Base-by-base conservation (phyloP, 495 filamentous ascomycete species). In the Hypoxylon fragiforme region DNA sequence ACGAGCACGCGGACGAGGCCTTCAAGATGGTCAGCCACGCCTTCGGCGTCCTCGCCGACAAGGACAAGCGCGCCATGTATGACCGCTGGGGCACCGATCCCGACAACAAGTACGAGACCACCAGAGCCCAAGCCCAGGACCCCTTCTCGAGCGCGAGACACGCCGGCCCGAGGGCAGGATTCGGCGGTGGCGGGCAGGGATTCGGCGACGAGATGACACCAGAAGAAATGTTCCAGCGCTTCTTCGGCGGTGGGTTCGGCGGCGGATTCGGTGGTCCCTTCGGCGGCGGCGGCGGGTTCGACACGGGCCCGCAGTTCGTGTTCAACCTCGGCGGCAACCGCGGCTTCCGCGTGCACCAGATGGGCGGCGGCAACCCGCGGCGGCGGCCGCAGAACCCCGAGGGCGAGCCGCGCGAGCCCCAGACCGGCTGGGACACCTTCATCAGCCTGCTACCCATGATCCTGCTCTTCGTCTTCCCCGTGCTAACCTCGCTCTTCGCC, bases 21-120 rank as follows among this genome's bases (percentile, higher is more conserved):
- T 98, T 98, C 72, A 97, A 97, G 73, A 92, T 95, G 88, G 90
- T 98, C 2, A 86, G 90, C 44, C 83, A 90, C 51, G 94, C 94
- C 22, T 97, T 97, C 73, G 88, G 94, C 68, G 83, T 97, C 34
- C 81, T 98, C 37, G 94, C 90, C 39, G 94, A 98, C 71, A 79
- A 87, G 61, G 91, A 97, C 47, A 97, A 98, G 81, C 87, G 90
- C 59, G 78, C 85, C 7, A 87, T 84, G 60, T 98, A 80, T 66
- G 94, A 97, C 69, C 82, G 81, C 38, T 95, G 87, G 67, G 94
- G 94, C 40, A 89, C 87, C 7, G 94, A 98, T 65, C 92, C 94
- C 7, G 92, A 97, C 67, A 89, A 80, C 62, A 80, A 92, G 63
- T 94, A 94, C 64, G 83, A 80, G 35, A 81, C 79, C 32, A 76